Percentiles rank a stretch among this genome's conserved stretches.
Evolutionary conservation across 495 filamentous ascomycete species (phyloP).

Genomic region (Parathielavia appendiculata): DNA sequence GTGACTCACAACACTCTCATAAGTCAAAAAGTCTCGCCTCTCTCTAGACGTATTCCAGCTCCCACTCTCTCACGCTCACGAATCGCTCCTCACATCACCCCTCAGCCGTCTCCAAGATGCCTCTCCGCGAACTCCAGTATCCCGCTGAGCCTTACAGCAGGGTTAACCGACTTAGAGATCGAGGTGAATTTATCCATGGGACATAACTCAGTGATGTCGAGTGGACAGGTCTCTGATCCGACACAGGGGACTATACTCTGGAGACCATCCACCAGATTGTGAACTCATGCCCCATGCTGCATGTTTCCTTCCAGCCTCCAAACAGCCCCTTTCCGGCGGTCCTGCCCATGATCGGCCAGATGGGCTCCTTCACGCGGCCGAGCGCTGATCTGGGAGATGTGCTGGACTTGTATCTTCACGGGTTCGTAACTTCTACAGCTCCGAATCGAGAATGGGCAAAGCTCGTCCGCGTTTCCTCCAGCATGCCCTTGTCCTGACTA

Average conservation of each 20-base stretch:
- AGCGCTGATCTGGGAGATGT: constrained; percentile 59
- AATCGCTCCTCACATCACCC: neutral
- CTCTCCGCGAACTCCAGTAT: constrained; percentile 54
- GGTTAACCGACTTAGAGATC: constrained; percentile 63
- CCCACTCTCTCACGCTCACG: neutral
- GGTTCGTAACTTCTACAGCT: too few species aligned
- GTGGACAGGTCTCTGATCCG: neutral
- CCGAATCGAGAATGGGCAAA: too few species aligned
- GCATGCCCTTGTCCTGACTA: neutral
- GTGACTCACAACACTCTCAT: constrained; percentile 1
- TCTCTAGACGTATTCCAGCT: neutral
- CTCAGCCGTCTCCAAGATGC: constrained; percentile 34
- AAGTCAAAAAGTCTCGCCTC: neutral
- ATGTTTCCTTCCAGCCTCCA: constrained; percentile 72
- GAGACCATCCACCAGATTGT: constrained; percentile 74
- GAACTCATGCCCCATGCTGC: constrained; percentile 68
- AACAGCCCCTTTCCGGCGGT: constrained; percentile 67
- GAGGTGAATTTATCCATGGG: constrained; percentile 45
- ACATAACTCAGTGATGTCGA: neutral
- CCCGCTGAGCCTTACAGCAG: constrained; percentile 63
- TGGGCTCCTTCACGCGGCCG: constrained; percentile 64
- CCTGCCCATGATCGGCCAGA: constrained; percentile 84
- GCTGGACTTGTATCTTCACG: constrained; percentile 80
- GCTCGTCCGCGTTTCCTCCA: too few species aligned
- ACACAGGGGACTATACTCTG: constrained; percentile 65